Conservation (phyloP, 805 yeast species). For the Pichia membranifaciens region DNA sequence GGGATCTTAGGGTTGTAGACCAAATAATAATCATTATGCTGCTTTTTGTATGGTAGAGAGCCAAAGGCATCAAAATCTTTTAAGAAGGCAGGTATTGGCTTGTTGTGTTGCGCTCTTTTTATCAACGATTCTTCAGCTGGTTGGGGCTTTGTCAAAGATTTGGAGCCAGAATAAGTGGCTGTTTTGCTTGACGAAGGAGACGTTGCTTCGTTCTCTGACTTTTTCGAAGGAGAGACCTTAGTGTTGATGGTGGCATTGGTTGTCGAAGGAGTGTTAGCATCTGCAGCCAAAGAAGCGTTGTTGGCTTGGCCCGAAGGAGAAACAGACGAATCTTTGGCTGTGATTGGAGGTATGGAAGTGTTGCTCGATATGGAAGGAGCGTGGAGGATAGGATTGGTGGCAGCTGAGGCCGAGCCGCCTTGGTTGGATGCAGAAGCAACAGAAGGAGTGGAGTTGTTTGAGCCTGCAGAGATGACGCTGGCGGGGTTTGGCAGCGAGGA, state of each 20-base stretch:
- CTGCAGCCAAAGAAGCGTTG: not conserved
- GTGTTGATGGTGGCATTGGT: not conserved
- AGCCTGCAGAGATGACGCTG: constrained; percentile 17
- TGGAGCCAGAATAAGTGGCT: not conserved
- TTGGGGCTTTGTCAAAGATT: not conserved
- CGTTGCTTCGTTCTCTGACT: not conserved
- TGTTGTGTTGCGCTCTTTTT: constrained; percentile 48
- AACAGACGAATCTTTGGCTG: not conserved
- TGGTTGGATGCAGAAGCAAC: not conserved
- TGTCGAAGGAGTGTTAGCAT: constrained; percentile 8
- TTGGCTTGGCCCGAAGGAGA: not conserved
- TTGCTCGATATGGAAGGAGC: not conserved
- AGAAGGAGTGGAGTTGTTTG: not conserved
- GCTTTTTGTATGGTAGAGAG: constrained; percentile 75
- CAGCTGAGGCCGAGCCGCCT: not conserved
- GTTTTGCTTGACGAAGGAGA: not conserved
- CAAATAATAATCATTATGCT: constrained; percentile 78
- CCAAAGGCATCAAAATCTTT: constrained; percentile 72
- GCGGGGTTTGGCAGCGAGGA: constrained; percentile 6
- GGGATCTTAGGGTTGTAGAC: constrained; percentile 86
- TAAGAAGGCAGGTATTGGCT: constrained; percentile 77
- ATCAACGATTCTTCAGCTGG: constrained; percentile 32
- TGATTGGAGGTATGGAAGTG: not conserved
- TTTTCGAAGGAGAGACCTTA: constrained; percentile 1
- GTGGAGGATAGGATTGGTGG: not conserved